Evolutionary conservation across 441 rosid genomes (phyloP), one percentile per base, ranked within the genome.

Genomic region (Lepidium campestre): DNA sequence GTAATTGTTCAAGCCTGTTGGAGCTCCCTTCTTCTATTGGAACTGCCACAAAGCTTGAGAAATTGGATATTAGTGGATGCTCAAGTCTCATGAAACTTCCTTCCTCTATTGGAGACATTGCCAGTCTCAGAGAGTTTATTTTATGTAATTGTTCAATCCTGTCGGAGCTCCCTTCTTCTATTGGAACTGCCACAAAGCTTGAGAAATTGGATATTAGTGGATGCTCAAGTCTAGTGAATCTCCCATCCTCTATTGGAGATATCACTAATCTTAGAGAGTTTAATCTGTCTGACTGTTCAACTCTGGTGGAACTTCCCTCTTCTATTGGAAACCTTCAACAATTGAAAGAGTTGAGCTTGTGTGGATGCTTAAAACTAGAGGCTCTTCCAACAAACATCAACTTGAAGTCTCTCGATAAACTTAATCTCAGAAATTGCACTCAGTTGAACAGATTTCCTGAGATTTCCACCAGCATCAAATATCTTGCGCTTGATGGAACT

Each of bases 361-460:
- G 6, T 1, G 36, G 36, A 27, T 50, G 56, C 36, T 50, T 19
- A 14, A 50, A 50, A 3, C 56, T 50, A n/a, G 56, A 50, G 56
- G 20, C 7, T 20, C 17, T 47, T 47, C 53, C 53, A 3, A 11
- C 53, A 8, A 45, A 45, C 7, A 45, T 22, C 52, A 22, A 48
- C 54, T 48, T 48, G 32, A 0, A 48, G 6, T 48, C 10, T 23
- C 54, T 48, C 14, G 0, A 0, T 12, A 2, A 0, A 22, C 54
- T 48, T 23, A 10, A 48, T 48, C 54, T 48, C 32, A 22, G 17
- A 12, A 15, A 23, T 48, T 48, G 54, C 54, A 11, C 17, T 9
- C 1, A 4, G 14, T n/a, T 77, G n/a, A 48, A 49, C 13, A 37
- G 3, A 2, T 41, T 77, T 59, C 62, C 71, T 0, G 50, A 72